phyloP scores from a whole-genome alignment of 176 grass and related monocot species.

The Tuctoria greenei region DNA sequence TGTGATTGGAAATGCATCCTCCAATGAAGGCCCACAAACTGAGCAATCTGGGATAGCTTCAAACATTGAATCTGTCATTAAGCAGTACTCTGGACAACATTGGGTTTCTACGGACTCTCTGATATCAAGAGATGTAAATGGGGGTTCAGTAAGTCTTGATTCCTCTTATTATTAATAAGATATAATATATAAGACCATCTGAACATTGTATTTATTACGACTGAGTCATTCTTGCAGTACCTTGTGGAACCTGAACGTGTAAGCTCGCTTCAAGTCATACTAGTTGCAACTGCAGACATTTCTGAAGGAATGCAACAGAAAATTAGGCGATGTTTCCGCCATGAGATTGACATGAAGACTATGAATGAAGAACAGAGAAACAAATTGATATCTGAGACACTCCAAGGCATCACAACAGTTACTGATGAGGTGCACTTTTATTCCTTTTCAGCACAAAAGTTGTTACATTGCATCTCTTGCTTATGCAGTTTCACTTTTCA shows the following conservation, averaged over 20 bases:
- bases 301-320: slow-evolving; percentile 76
- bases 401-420: slow-evolving; percentile 40
- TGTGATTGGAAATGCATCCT: slow-evolving; percentile 72
- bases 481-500: slow-evolving; percentile 50
- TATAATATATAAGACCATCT: slow-evolving; percentile 17
- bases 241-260: slow-evolving; percentile 58
- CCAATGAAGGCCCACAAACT: slow-evolving; percentile 68
- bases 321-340: slow-evolving; percentile 81
- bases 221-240: slow-evolving; percentile 48
- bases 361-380: slow-evolving; percentile 78
- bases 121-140: slow-evolving; percentile 44
- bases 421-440: slow-evolving; percentile 57
- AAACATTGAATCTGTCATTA: slow-evolving; percentile 74
- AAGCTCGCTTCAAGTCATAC: slow-evolving; percentile 67
- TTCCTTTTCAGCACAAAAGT: slow-evolving; percentile 1
- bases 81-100: slow-evolving; percentile 63
- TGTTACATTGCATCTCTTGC: background rate
- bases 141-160: slow-evolving; percentile 52
- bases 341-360: slow-evolving; percentile 88
- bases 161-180: background rate
- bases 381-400: slow-evolving; percentile 72
- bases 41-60: slow-evolving; percentile 74
- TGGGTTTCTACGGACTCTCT: slow-evolving; percentile 44
- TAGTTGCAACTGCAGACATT: slow-evolving; percentile 76
- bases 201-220: slow-evolving; percentile 29